Evolutionary conservation across 441 rosid genomes (phyloP).

Genomic region (Corymbia calophylla): DNA sequence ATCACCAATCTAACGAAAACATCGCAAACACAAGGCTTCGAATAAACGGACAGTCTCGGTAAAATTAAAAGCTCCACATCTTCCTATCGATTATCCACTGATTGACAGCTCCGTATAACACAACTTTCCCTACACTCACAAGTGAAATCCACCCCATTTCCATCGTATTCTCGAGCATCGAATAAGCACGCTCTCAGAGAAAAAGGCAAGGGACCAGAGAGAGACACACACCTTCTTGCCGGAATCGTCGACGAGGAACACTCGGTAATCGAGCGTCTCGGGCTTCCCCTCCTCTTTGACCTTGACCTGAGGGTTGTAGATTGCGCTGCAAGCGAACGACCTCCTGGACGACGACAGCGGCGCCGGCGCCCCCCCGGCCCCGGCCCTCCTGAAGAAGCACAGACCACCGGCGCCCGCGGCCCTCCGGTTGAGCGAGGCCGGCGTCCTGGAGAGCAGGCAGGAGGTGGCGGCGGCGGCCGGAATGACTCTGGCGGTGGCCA

Average conservation of each 20-base stretch:
- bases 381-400: slow-evolving; percentile 18
- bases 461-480: slow-evolving; percentile 27
- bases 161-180: background rate
- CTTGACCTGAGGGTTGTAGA: slow-evolving; percentile 54
- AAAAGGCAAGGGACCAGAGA: background rate
- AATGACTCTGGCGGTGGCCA: slow-evolving; percentile 32
- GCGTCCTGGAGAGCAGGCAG: slow-evolving; percentile 33
- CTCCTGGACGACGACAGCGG: slow-evolving; percentile 27
- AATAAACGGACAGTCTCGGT: background rate
- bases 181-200: background rate
- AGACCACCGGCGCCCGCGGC: slow-evolving; percentile 7
- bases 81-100: background rate
- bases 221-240: slow-evolving; percentile 58
- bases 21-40: background rate
- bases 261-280: slow-evolving; percentile 81
- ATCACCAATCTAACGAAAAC: background rate
- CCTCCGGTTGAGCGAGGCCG: slow-evolving; percentile 16
- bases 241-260: slow-evolving; percentile 61
- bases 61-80: background rate
- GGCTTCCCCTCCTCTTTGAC: slow-evolving; percentile 76
- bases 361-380: background rate
- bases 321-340: slow-evolving; percentile 60
- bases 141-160: background rate
- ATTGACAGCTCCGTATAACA: background rate
- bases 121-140: background rate